Evolutionary conservation across 257 asterid species (phyloP).

Genomic region (Gardenia jasminoides): DNA sequence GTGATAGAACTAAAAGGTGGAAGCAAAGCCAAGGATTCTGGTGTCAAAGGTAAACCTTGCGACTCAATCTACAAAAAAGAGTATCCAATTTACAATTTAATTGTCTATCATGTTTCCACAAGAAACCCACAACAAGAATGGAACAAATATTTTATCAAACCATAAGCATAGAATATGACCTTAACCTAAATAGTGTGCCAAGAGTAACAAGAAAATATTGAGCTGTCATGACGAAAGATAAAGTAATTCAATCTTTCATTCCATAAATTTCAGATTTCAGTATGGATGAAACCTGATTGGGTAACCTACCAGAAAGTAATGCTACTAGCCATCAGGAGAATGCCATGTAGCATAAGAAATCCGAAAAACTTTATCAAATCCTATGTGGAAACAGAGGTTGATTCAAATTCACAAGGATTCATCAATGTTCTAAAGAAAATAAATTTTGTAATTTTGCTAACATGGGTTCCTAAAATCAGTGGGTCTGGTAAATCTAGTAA

Average conservation of each 20-base stretch:
- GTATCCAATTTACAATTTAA: constrained; percentile 14
- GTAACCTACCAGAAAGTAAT: background rate
- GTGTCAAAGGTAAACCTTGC: constrained; percentile 75
- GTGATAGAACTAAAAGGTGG: constrained; percentile 89
- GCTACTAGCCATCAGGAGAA: background rate
- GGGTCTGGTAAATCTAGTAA: background rate
- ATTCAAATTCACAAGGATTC: background rate
- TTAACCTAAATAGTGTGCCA: background rate
- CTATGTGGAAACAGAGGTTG: background rate
- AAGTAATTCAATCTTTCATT: background rate
- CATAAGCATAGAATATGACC: no score
- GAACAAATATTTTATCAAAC: no score
- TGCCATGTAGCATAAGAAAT: background rate
- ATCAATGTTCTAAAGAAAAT: background rate
- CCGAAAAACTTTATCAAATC: background rate
- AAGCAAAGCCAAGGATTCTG: constrained; percentile 87
- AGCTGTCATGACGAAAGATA: background rate
- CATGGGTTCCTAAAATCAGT: background rate
- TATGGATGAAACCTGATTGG: background rate
- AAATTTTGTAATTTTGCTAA: background rate
- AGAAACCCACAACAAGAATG: background rate
- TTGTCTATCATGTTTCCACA: background rate
- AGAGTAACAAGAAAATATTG: background rate
- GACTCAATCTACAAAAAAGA: constrained; percentile 71
- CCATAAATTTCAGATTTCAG: background rate